These are phyloP conservation scores for Erodium maritimum DNA, from an alignment of 345 rosid species.

Conservation along the genomic window DNA sequence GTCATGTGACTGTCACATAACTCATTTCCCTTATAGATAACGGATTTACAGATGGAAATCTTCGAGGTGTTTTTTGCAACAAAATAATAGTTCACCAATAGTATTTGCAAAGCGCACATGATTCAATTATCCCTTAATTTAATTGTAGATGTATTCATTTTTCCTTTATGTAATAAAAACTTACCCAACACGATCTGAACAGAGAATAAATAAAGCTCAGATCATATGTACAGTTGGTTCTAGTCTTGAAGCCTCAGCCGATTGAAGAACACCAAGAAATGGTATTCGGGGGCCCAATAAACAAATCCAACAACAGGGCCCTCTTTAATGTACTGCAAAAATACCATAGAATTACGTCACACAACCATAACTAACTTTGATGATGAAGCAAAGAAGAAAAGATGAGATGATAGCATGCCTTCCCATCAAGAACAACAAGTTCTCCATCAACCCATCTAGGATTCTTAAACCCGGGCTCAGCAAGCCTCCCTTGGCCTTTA, in stretches of 20 bases:
- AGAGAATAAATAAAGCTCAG: slow-evolving; percentile 10
- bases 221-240: slow-evolving; percentile 23
- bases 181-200: background rate
- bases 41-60: no score
- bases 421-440: slow-evolving; percentile 89
- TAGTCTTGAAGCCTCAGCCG: slow-evolving; percentile 65
- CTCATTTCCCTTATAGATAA: no score
- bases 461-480: slow-evolving; percentile 74
- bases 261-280: slow-evolving; percentile 85
- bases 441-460: slow-evolving; percentile 98
- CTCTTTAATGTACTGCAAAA: slow-evolving; percentile 70
- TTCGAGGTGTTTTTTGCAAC: no score
- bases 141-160: no score
- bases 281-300: slow-evolving; percentile 95
- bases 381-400: background rate
- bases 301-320: slow-evolving; percentile 96
- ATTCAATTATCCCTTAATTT: no score
- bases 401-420: slow-evolving; percentile 33
- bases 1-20: no score
- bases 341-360: slow-evolving; percentile 1
- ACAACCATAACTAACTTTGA: background rate
- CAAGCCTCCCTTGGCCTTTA: slow-evolving; percentile 92
- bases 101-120: no score
- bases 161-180: background rate
- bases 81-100: no score